Conservation (phyloP, 2,329 filamentous ascomycete genomes). For the Sporothrix mexicana region DNA sequence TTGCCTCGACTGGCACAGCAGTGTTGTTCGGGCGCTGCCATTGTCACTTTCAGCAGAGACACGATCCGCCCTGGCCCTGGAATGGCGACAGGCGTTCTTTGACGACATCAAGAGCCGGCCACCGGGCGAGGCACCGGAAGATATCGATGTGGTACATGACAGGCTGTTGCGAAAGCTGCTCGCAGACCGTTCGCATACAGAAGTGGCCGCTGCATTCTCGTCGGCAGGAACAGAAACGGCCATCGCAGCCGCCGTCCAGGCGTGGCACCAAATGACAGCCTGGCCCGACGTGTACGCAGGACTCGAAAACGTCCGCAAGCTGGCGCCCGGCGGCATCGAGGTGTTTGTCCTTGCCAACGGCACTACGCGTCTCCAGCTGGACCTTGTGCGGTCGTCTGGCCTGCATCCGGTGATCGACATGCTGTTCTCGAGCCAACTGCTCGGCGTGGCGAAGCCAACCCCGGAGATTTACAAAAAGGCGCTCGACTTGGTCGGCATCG, state of each 20-base stretch:
- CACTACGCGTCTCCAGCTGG: constrained; percentile 55
- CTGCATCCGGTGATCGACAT: constrained; percentile 53
- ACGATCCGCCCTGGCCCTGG: constrained; percentile 52
- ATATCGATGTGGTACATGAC: constrained; percentile 58
- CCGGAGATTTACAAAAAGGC: constrained; percentile 54
- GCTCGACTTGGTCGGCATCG: constrained; percentile 51
- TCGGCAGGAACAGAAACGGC: neutral
- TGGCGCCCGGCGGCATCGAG: neutral
- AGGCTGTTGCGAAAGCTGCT: constrained; percentile 44
- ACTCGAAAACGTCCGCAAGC: neutral
- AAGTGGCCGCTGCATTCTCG: neutral
- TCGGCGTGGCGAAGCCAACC: constrained; percentile 57
- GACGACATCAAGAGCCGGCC: constrained; percentile 49
- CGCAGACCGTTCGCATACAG: neutral
- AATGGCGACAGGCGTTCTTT: constrained; percentile 60
- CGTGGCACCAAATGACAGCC: constrained; percentile 1
- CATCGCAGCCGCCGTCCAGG: neutral
- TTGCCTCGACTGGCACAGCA: constrained; percentile 60
- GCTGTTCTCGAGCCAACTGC: constrained; percentile 58
- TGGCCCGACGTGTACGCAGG: constrained; percentile 4
- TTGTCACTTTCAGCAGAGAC: constrained; percentile 42
- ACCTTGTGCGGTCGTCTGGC: constrained; percentile 55
- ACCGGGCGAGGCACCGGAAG: constrained; percentile 48
- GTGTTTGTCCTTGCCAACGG: constrained; percentile 27
- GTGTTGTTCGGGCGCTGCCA: constrained; percentile 48